A percentile compares a stretch with the other conserved stretches of the same genome.
Conservation (phyloP, 2,329 filamentous ascomycete genomes). For the Geosmithia morbida region DNA sequence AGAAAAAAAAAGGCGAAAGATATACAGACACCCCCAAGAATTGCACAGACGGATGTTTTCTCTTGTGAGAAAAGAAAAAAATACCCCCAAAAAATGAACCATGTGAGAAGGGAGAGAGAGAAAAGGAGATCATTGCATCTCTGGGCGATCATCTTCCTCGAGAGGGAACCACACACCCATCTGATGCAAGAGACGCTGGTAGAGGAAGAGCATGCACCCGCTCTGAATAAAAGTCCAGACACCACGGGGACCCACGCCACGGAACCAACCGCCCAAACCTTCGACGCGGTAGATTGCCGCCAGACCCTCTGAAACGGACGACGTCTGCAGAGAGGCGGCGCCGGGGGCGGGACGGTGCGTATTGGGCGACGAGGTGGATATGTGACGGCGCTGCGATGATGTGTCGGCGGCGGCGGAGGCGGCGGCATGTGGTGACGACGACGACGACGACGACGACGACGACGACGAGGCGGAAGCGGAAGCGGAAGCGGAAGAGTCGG, state of each 20-base stretch:
- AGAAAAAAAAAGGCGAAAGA: not conserved
- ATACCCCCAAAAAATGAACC: not conserved
- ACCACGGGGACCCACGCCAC: slow-evolving; percentile 80
- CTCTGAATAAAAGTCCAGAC: slow-evolving; percentile 98
- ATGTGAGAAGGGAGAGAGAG: not conserved
- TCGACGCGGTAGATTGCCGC: slow-evolving; percentile 82
- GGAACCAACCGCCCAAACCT: slow-evolving; percentile 80
- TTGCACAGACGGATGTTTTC: not conserved
- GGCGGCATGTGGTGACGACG: slow-evolving; percentile 12
- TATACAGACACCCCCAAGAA: not conserved
- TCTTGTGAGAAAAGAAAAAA: not conserved
- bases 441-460: slow-evolving; percentile 27
- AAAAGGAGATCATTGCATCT: slow-evolving; percentile 1
- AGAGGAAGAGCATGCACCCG: slow-evolving; percentile 90
- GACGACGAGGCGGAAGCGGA: slow-evolving; percentile 17
- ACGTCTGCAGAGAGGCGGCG: slow-evolving; percentile 70
- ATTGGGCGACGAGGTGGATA: slow-evolving; percentile 81
- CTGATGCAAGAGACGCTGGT: slow-evolving; percentile 72
- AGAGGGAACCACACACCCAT: slow-evolving; percentile 40
- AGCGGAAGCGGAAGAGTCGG: slow-evolving; percentile 6
- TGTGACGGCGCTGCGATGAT: slow-evolving; percentile 50
- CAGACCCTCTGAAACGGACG: slow-evolving; percentile 73
- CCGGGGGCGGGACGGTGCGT: slow-evolving; percentile 70
- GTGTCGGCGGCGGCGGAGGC: slow-evolving; percentile 19
- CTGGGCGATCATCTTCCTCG: slow-evolving; percentile 12